Conservation (phyloP, 805 yeast genomes). For the Pichia manshurica region DNA sequence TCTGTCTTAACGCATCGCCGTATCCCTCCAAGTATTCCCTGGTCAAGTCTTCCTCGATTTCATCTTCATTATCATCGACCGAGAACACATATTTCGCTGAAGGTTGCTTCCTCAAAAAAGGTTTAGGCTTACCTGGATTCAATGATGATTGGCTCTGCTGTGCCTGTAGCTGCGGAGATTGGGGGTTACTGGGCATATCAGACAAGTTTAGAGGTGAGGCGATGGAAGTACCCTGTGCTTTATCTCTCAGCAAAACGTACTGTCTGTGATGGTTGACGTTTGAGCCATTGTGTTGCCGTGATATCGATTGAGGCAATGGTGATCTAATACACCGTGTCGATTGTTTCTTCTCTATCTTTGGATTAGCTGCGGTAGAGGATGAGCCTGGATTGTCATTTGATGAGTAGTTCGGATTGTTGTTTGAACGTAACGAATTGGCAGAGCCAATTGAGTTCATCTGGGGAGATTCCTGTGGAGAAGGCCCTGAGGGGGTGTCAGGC, state of each 20-base stretch:
- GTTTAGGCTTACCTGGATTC: conserved; percentile 16
- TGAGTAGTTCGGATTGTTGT: too few species aligned
- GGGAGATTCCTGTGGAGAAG: not conserved
- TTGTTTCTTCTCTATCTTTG: conserved; percentile 7
- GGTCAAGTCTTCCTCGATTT: conserved; percentile 54
- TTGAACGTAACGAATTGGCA: too few species aligned
- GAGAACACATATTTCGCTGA: conserved; percentile 47
- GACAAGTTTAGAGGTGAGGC: conserved; percentile 10
- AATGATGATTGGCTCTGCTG: conserved; percentile 4
- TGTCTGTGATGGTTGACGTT: conserved; percentile 29
- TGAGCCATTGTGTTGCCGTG: conserved; percentile 17
- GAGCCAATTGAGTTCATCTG: not conserved
- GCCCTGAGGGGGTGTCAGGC: too few species aligned
- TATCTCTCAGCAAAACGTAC: conserved; percentile 28
- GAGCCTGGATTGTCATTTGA: too few species aligned
- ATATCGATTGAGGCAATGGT: conserved; percentile 14
- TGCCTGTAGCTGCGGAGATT: conserved; percentile 14
- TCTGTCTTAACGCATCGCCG: conserved; percentile 56
- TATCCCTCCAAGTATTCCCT: conserved; percentile 66
- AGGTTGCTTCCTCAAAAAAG: conserved; percentile 25
- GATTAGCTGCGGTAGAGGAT: too few species aligned
- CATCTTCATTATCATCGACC: conserved; percentile 79
- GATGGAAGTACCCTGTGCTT: conserved; percentile 7
- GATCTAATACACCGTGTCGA: conserved; percentile 17
- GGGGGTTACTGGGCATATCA: conserved; percentile 15